These are phyloP conservation scores for Strigomonas culicis DNA, from an alignment of 208 protist genomes.

Conservation along the genomic window DNA sequence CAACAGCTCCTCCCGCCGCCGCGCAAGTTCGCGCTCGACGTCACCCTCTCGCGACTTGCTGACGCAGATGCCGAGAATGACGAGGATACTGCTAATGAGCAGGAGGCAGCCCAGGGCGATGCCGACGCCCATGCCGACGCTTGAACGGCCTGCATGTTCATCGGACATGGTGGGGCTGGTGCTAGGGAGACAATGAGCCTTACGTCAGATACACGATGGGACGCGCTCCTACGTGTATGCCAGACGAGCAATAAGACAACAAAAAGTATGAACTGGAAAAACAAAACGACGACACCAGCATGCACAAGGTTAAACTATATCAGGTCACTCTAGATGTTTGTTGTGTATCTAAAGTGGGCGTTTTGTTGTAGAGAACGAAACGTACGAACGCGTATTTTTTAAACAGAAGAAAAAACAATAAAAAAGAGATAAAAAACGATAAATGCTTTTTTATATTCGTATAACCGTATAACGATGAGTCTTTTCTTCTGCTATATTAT, in stretches of 20 bases:
- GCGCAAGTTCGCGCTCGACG: conserved; percentile 12
- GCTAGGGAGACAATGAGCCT: too few species aligned
- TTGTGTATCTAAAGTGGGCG: background rate
- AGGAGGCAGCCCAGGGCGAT: conserved; percentile 11
- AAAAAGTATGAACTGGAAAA: too few species aligned
- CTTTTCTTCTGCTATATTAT: too few species aligned
- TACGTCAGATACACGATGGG: too few species aligned
- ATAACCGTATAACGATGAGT: too few species aligned
- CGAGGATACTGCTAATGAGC: conserved; percentile 13
- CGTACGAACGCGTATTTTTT: background rate
- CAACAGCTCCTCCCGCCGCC: conserved; percentile 17
- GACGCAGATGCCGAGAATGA: conserved; percentile 5
- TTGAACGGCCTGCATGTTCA: background rate
- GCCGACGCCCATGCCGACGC: conserved; percentile 13
- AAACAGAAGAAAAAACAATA: background rate
- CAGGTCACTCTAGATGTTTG: too few species aligned
- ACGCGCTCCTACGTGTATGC: too few species aligned
- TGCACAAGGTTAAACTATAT: too few species aligned
- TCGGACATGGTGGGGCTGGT: too few species aligned
- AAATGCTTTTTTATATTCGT: background rate
- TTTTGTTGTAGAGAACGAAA: too few species aligned
- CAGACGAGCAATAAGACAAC: too few species aligned
- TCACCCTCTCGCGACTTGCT: background rate
- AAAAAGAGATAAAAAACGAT: background rate
- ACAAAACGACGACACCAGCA: too few species aligned